Conservation (phyloP, 1,284 basidiomycete species). For the Athelia sp. region DNA sequence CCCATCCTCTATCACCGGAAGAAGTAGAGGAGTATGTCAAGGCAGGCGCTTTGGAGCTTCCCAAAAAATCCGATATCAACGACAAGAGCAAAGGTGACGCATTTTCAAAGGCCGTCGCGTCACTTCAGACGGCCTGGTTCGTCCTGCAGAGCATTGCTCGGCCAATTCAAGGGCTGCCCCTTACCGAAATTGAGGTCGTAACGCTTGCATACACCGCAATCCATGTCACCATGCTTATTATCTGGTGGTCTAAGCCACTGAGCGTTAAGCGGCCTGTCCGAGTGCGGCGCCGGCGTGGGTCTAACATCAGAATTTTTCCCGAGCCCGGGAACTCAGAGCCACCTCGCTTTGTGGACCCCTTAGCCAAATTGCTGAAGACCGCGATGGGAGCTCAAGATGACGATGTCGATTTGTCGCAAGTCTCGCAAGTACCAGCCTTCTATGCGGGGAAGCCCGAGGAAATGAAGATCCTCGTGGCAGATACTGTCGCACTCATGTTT, state of each 20-base stretch:
- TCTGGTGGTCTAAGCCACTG: slow-evolving; percentile 10
- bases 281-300: neutral
- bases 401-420: neutral
- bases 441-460: neutral
- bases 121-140: slow-evolving; percentile 8
- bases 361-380: neutral
- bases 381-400: neutral
- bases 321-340: neutral
- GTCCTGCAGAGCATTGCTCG: slow-evolving; percentile 9
- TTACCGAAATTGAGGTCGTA: slow-evolving; percentile 9
- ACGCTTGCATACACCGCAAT: slow-evolving; percentile 5
- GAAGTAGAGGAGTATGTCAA: slow-evolving; percentile 4
- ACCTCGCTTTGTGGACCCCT: no score
- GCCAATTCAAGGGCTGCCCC: neutral
- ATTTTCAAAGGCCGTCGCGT: neutral
- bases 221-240: slow-evolving; percentile 1
- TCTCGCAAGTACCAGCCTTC: neutral
- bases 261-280: slow-evolving; percentile 3
- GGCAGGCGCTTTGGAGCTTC: slow-evolving; percentile 1
- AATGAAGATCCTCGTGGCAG: neutral
- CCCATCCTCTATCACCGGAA: neutral
- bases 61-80: neutral
- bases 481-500: neutral
- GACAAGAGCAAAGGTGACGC: neutral
- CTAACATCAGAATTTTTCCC: neutral